Conservation (phyloP, 768 basidiomycete species). For the Strobilomyces dryophilus region DNA sequence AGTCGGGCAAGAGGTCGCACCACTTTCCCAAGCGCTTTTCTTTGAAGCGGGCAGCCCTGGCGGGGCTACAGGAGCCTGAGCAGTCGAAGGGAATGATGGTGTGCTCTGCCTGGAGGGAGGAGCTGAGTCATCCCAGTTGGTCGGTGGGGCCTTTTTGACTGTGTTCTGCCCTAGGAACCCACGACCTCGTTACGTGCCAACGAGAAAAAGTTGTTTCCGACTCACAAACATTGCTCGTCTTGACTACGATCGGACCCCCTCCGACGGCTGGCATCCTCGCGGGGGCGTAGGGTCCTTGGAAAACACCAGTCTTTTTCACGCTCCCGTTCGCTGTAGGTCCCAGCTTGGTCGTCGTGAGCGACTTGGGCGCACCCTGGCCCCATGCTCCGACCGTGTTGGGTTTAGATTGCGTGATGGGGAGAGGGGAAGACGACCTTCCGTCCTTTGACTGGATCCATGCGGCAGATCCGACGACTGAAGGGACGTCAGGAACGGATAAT, state of each 20-base stretch:
- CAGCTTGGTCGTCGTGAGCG: conserved; percentile 2
- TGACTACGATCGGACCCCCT: conserved; percentile 24
- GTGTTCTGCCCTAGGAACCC: conserved; percentile 15
- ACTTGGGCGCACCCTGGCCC: conserved; percentile 17
- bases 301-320: conserved; percentile 10
- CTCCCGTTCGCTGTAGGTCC: conserved; percentile 21
- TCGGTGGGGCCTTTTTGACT: not conserved
- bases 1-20: conserved; percentile 5
- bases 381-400: conserved; percentile 8
- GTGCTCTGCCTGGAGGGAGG: conserved; percentile 15
- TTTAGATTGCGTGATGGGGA: conserved; percentile 1
- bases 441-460: conserved; percentile 23
- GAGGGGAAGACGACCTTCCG: not conserved
- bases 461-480: conserved; percentile 28
- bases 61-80: conserved; percentile 1
- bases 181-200: not conserved
- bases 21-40: conserved; percentile 9
- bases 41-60: conserved; percentile 8
- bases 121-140: conserved; percentile 21
- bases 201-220: not conserved
- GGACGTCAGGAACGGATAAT: conserved; percentile 5
- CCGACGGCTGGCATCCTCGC: conserved; percentile 24
- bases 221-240: conserved; percentile 29
- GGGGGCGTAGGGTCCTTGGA: conserved; percentile 3
- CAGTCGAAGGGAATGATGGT: conserved; percentile 5